Percentiles rank a stretch among this genome's conserved stretches.
These are phyloP conservation scores for Heterobasidion irregulare DNA, from an alignment of 1,284 basidiomycete genomes.

Conservation along the genomic window DNA sequence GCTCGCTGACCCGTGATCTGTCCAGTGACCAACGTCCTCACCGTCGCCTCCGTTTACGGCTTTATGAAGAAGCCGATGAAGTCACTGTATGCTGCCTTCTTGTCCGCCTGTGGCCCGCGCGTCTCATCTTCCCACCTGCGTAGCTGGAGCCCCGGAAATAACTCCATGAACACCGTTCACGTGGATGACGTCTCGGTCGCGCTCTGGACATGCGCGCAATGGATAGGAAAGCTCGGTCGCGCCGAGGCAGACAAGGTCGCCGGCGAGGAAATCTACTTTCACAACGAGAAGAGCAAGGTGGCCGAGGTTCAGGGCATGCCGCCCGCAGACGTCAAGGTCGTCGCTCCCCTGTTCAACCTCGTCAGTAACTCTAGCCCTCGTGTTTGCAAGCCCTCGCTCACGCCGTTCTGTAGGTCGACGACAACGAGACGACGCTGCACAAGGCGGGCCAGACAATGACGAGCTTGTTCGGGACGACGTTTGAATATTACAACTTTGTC, in stretches of 20 bases:
- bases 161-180: conserved; percentile 77
- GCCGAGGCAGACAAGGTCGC: conserved; percentile 54
- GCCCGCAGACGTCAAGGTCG: conserved; percentile 45
- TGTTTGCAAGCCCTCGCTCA: background rate
- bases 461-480: conserved; percentile 74
- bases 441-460: conserved; percentile 70
- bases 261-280: conserved; percentile 61
- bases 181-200: conserved; percentile 71
- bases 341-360: conserved; percentile 78
- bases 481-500: conserved; percentile 76
- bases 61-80: conserved; percentile 84
- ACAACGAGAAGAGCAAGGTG: conserved; percentile 63
- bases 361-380: conserved; percentile 27
- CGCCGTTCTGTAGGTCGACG: conserved; percentile 52
- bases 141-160: conserved; percentile 73
- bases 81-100: conserved; percentile 46
- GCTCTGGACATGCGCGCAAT: conserved; percentile 66
- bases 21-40: conserved; percentile 55
- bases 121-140: conserved; percentile 11
- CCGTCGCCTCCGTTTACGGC: conserved; percentile 78
- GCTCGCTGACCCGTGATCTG: conserved; percentile 1
- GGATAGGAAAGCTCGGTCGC: conserved; percentile 60
- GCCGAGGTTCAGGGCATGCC: conserved; percentile 54
- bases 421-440: conserved; percentile 69
- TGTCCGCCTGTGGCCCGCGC: background rate